Evolutionary conservation across 495 filamentous ascomycete genomes (phyloP).

Genomic region (Xylaria curta): DNA sequence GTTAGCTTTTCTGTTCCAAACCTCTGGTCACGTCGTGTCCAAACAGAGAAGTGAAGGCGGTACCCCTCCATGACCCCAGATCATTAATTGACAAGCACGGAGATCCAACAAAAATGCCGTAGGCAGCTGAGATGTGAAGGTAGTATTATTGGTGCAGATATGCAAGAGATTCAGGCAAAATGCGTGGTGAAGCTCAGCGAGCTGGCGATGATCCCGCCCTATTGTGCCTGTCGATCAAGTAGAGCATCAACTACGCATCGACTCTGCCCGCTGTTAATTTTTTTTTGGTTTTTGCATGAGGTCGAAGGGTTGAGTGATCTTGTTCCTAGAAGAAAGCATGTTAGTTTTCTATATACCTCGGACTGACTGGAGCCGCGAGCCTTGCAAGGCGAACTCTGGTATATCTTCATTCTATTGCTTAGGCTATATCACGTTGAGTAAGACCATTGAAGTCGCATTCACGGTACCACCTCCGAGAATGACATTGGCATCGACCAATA

Average conservation of each 20-base stretch:
- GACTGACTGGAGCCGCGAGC: not conserved
- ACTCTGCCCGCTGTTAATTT: not conserved
- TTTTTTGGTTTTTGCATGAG: not conserved
- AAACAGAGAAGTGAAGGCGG: not conserved
- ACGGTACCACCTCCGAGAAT: constrained; percentile 12
- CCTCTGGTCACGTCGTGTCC: not conserved
- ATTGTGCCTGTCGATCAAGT: constrained; percentile 19
- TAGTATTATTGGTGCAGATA: not conserved
- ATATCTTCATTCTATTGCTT: constrained; percentile 6
- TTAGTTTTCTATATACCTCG: not conserved
- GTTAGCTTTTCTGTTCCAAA: not conserved
- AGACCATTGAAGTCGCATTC: not conserved
- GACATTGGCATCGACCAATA: constrained; percentile 1
- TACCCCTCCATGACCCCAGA: not conserved
- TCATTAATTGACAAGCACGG: not conserved
- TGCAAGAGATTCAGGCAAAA: constrained; percentile 25
- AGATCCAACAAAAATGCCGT: not conserved
- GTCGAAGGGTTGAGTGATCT: not conserved
- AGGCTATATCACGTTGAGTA: constrained; percentile 20
- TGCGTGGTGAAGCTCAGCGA: not conserved
- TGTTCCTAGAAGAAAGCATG: not conserved
- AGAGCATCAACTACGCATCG: not conserved
- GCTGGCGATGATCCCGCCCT: constrained; percentile 13
- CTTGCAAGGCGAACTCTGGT: not conserved
- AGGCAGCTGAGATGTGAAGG: constrained; percentile 6